Percentiles rank a stretch among this genome's conserved stretches.
Conservation (phyloP, 1,284 basidiomycete genomes). For the Sphaerobolus stellatus region DNA sequence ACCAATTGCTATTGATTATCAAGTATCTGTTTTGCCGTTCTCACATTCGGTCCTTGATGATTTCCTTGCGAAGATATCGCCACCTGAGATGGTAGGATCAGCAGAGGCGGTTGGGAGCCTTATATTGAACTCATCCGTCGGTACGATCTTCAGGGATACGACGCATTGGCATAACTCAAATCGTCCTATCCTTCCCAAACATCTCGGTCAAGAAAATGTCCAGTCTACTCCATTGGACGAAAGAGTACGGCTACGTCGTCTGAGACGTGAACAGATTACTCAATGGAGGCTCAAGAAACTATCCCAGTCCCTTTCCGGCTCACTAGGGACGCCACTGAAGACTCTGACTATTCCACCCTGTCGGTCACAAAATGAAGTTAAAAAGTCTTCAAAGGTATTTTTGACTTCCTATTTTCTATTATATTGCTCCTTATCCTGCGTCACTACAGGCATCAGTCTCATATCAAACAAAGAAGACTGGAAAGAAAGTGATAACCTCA, state of each 20-base stretch:
- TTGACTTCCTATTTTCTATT: too few relatives aligned
- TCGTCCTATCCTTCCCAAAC: conserved; percentile 50
- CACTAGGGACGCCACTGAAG: conserved; percentile 50
- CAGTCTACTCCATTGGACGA: conserved; percentile 25
- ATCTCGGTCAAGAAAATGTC: conserved; percentile 48
- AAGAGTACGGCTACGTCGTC: conserved; percentile 36
- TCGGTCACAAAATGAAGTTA: conserved; percentile 26
- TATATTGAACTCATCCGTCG: conserved; percentile 40
- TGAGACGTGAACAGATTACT: conserved; percentile 51
- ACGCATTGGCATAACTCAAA: conserved; percentile 58
- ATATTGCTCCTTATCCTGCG: too few relatives aligned
- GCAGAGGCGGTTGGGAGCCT: conserved; percentile 15
- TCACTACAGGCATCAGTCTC: too few relatives aligned
- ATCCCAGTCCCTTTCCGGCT: conserved; percentile 63
- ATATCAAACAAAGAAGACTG: too few relatives aligned
- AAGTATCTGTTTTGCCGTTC: conserved; percentile 52
- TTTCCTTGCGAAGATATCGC: conserved; percentile 36
- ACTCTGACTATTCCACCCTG: conserved; percentile 50
- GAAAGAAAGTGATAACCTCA: conserved; percentile 22
- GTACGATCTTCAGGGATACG: conserved; percentile 48
- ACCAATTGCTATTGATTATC: too few relatives aligned
- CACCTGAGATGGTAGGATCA: conserved; percentile 20
- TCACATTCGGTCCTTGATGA: conserved; percentile 49
- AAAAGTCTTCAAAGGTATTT: too few relatives aligned
- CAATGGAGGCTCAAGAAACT: conserved; percentile 56